Evolutionary conservation across 1,284 basidiomycete genomes (phyloP).

Genomic region (Ustilago tritici): DNA sequence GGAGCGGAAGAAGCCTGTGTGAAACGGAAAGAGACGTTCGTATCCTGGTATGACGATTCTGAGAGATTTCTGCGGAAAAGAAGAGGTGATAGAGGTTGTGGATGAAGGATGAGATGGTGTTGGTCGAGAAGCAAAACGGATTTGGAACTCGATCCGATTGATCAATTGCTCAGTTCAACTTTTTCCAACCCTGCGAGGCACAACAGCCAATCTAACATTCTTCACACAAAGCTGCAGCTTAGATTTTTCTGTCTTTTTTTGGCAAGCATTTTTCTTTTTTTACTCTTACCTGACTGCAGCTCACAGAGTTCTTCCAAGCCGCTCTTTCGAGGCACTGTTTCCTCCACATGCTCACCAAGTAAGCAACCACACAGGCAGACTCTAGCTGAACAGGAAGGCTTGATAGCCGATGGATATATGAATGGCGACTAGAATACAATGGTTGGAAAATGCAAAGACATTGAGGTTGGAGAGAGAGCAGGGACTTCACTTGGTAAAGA

Average conservation of each 20-base stretch:
- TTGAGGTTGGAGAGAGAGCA: background rate
- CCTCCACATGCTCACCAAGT: constrained; percentile 8
- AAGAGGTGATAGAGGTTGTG: background rate
- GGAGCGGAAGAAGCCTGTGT: background rate
- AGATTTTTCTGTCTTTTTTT: background rate
- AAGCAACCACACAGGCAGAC: background rate
- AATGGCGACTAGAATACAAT: constrained; percentile 36
- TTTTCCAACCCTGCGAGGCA: background rate
- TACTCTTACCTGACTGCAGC: constrained; percentile 3
- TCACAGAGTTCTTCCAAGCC: background rate
- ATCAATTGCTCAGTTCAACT: constrained; percentile 1
- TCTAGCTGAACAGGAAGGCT: background rate
- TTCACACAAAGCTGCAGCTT: background rate
- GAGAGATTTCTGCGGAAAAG: background rate
- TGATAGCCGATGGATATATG: constrained; percentile 21
- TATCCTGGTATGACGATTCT: background rate
- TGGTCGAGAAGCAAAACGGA: constrained; percentile 3
- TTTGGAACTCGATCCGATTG: background rate
- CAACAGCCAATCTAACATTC: background rate
- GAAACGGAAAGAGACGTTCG: background rate
- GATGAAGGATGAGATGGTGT: constrained; percentile 1
- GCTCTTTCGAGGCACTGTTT: background rate
- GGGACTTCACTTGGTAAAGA: constrained; percentile 57
- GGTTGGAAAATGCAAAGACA: constrained; percentile 1
- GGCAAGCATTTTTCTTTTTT: constrained; percentile 8